Evolutionary conservation across 2,329 filamentous ascomycete genomes (phyloP), one percentile per base, ranked within the genome.

Genomic region (Sporothrix curviconia): DNA sequence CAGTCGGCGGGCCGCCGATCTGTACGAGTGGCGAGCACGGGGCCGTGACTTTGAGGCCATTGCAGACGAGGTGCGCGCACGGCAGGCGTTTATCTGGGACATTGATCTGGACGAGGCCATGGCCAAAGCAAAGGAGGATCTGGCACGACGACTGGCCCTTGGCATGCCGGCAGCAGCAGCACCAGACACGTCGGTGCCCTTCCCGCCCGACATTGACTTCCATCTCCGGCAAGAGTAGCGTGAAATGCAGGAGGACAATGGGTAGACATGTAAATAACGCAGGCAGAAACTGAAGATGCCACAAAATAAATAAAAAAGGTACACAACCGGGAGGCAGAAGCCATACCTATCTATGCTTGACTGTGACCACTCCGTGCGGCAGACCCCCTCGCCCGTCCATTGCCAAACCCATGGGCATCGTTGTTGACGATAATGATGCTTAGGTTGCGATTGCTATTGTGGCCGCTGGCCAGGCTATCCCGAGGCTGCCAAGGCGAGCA

Each of bases 11-110:
- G 72, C 72, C 17, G 77, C 64, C 0, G 66, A 70, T 56, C 58
- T 77, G 12, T 78, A 80, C 64, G 70, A 80, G 61, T 74, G 75
- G 68, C 65, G 75, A 50, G 65, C 75, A 40, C 68, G 74, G 51
- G 62, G 66, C 5, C 46, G 34, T 2, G 71, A 75, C 17, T 39
- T 39, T 15, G 65, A 65, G 19, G 68, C 62, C 30, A 65, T 70
- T 14, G 66, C 71, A 39, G 65, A 67, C n/a, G 69, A 65, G 30
- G 66, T 72, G 62, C 67, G 63, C 54, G 64, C 47, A 2, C 66
- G 70, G 17, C 69, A 66, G 64, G 61, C 61, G 17, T 72, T 67
- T 70, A 73, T 73, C 39, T 74, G 67, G 70, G 65, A 66, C 58
- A 65, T 62, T 39, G 71, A 69, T 65, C 64, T 71, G 61, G 42